phyloP scores from a whole-genome alignment of 192 early-diverging fungal genomes.

The Phycomyces blakesleeanus region DNA sequence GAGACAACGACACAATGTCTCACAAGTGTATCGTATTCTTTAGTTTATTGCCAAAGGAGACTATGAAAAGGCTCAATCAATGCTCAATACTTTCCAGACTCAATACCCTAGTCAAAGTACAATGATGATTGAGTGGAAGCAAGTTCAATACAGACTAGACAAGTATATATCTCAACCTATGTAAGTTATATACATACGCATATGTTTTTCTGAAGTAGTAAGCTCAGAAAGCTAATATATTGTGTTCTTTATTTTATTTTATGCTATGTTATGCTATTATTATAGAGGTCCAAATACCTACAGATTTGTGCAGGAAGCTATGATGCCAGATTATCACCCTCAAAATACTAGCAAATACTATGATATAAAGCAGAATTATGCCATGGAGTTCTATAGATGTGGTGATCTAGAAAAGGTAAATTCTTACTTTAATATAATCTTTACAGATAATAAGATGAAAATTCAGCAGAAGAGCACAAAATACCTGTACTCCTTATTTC shows the following conservation, averaged over 20 bases:
- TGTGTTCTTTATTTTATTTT: no score
- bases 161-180: neutral
- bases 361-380: neutral
- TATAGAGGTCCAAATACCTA: no score
- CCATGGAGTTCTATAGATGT: neutral
- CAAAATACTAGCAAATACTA: neutral
- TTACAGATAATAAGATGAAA: no score
- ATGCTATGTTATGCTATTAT: no score
- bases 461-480: no score
- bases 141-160: neutral
- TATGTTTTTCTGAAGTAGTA: no score
- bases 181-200: neutral
- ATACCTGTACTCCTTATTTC: no score
- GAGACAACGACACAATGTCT: no score
- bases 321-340: neutral
- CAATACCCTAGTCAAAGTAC: neutral
- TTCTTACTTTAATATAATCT: no score
- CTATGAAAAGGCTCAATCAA: neutral
- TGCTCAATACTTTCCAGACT: neutral
- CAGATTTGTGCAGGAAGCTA: neutral
- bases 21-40: neutral
- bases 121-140: neutral
- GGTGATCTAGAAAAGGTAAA: neutral
- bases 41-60: slow-evolving; percentile 3
- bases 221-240: no score